Evolutionary conservation across 345 rosid genomes (phyloP).

Genomic region (Kandelia obovata): DNA sequence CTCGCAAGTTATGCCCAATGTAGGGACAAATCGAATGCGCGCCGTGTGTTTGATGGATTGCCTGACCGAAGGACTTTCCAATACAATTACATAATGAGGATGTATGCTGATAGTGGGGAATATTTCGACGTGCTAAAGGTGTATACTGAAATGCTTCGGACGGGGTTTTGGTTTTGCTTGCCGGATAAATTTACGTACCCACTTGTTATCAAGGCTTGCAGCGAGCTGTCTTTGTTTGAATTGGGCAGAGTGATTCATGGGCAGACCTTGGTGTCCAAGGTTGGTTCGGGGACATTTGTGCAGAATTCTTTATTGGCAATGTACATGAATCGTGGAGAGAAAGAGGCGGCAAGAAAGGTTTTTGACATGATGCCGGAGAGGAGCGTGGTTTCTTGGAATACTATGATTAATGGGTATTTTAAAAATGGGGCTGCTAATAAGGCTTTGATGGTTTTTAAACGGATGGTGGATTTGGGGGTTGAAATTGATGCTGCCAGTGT

Average conservation of each 20-base stretch:
- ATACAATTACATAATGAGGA: constrained; percentile 42
- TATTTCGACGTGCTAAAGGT: constrained; percentile 31
- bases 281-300: constrained; percentile 38
- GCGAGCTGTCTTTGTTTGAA: constrained; percentile 31
- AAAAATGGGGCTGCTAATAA: constrained; percentile 43
- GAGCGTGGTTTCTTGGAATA: constrained; percentile 63
- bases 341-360: constrained; percentile 40
- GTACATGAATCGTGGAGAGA: constrained; percentile 57
- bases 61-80: constrained; percentile 38
- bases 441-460: constrained; percentile 44
- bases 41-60: constrained; percentile 50
- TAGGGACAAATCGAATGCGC: constrained; percentile 26
- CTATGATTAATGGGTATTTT: constrained; percentile 60
- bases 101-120: constrained; percentile 31
- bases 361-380: constrained; percentile 47
- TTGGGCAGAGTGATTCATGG: constrained; percentile 51
- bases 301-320: constrained; percentile 57
- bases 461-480: constrained; percentile 43
- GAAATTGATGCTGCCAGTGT: constrained; percentile 49
- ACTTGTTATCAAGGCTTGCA: constrained; percentile 50
- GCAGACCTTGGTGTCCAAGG: constrained; percentile 35
- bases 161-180: constrained; percentile 15
- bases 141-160: constrained; percentile 47
- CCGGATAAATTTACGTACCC: constrained; percentile 60
- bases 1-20: constrained; percentile 14